Evolutionary conservation across 805 yeast species (phyloP).

Genomic region (Wickerhamia fluorescens): DNA sequence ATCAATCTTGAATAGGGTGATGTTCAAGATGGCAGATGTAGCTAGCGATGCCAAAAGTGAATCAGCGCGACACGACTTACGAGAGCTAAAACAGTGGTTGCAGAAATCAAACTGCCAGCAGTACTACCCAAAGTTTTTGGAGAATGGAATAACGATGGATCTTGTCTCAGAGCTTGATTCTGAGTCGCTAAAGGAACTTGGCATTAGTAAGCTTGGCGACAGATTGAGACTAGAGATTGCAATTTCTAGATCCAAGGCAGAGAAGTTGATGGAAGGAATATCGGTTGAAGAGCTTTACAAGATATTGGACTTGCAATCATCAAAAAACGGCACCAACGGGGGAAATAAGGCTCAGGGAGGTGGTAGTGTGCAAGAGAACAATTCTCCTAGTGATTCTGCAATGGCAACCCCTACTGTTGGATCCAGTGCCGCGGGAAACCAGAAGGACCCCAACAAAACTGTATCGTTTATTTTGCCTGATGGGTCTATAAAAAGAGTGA

Average conservation of each 20-base stretch:
- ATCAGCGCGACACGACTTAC: too few relatives aligned
- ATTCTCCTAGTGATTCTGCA: constrained; percentile 2
- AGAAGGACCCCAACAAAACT: constrained; percentile 21
- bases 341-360: constrained; percentile 1
- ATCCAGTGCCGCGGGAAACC: constrained; percentile 1
- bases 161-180: constrained; percentile 56
- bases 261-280: constrained; percentile 15
- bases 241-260: constrained; percentile 39
- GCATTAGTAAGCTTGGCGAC: constrained; percentile 77
- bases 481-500: constrained; percentile 62
- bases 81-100: constrained; percentile 33
- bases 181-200: constrained; percentile 61
- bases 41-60: too few relatives aligned
- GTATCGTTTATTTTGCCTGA: constrained; percentile 70
- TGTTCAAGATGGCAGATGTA: too few relatives aligned
- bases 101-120: constrained; percentile 28
- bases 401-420: constrained; percentile 3
- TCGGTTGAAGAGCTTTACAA: constrained; percentile 20
- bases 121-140: constrained; percentile 26
- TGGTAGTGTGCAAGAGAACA: neutral
- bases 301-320: constrained; percentile 10
- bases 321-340: constrained; percentile 4
- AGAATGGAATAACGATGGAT: constrained; percentile 51
- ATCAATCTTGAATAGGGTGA: too few relatives aligned
- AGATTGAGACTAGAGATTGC: constrained; percentile 61